Base-by-base conservation (phyloP, 2,329 filamentous ascomycete genomes). In the Stylonectria norvegica region DNA sequence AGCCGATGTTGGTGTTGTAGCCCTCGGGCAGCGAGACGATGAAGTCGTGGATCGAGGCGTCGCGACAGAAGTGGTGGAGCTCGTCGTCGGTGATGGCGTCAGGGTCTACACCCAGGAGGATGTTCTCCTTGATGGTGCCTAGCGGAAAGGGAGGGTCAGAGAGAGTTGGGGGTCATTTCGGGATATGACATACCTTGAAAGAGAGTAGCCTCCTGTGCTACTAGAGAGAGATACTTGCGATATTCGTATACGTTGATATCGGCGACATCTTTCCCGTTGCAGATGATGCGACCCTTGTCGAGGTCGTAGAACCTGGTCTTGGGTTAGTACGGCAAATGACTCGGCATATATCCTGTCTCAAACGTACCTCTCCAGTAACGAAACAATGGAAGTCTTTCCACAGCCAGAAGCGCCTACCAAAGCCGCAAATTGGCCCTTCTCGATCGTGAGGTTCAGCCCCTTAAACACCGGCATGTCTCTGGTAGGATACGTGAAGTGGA, bases 141-240 rank as follows among this genome's bases (percentile, higher is more conserved):
- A 49, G 42, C 29, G 25, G 28, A 9, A 44, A 4, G 18, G 5
- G 12, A 2, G 35, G 30, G 37, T 43, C 25, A 48, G 40, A 20
- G n/a, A 34, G 16, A 10, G 35, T 19, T 20, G 20, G 8, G 10
- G 17, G 25, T 36, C 7, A 15, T 16, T 20, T 12, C 2, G 8
- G n/a, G 10, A 3, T 4, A 6, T 14, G 6, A n/a, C 39, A 59
- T 64, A 48, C 80, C 81, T 59, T 82, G 79, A 55, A 86, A 89
- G 0, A 90, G 71, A 0, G 81, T 82, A 7, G 86, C 75, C 58
- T 90, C 85, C 61, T 90, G 86, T 4, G 83, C 79, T 1, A 90
- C 86, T 0, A 90, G 73, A 2, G 83, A 83, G 10, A 89, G 69
- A 23, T 78, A 65, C 40, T 72, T 71, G 28, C 86, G 77, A 58